phyloP scores from a whole-genome alignment of 2,329 filamentous ascomycete species.

The Orbilia javanica region DNA sequence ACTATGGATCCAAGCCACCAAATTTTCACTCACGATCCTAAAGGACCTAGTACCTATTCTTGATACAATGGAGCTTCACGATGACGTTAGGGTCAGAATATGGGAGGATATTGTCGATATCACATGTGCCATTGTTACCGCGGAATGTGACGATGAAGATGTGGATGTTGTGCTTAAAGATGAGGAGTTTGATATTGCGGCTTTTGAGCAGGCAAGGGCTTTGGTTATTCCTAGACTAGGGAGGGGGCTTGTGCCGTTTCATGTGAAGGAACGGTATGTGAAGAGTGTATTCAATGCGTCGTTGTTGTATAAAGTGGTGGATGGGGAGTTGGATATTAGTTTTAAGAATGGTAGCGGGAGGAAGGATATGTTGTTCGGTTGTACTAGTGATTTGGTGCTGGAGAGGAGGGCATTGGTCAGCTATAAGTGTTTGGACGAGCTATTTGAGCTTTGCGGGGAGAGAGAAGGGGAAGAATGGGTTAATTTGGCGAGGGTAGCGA shows the following conservation, averaged over 20 bases:
- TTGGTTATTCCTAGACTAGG: slow-evolving; percentile 82
- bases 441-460: slow-evolving; percentile 69
- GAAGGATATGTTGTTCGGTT: slow-evolving; percentile 53
- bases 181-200: slow-evolving; percentile 82
- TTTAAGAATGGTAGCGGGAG: slow-evolving; percentile 6
- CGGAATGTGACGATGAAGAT: slow-evolving; percentile 71
- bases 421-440: slow-evolving; percentile 83
- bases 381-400: slow-evolving; percentile 60
- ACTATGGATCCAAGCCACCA: slow-evolving; percentile 85
- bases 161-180: slow-evolving; percentile 71
- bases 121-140: slow-evolving; percentile 76
- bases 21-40: slow-evolving; percentile 76
- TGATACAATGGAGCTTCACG: slow-evolving; percentile 66
- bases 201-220: slow-evolving; percentile 77
- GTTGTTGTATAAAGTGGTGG: slow-evolving; percentile 60
- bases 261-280: slow-evolving; percentile 77
- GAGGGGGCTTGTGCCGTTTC: slow-evolving; percentile 74
- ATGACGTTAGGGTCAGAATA: slow-evolving; percentile 70
- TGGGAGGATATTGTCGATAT: slow-evolving; percentile 78
- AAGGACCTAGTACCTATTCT: slow-evolving; percentile 75
- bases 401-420: slow-evolving; percentile 73
- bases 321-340: slow-evolving; percentile 57
- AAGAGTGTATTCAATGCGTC: slow-evolving; percentile 75
- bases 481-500: slow-evolving; percentile 79
- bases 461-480: slow-evolving; percentile 53